Evolutionary conservation across 2,329 filamentous ascomycete species (phyloP).

Genomic region (Diaporthe citrichinensis): DNA sequence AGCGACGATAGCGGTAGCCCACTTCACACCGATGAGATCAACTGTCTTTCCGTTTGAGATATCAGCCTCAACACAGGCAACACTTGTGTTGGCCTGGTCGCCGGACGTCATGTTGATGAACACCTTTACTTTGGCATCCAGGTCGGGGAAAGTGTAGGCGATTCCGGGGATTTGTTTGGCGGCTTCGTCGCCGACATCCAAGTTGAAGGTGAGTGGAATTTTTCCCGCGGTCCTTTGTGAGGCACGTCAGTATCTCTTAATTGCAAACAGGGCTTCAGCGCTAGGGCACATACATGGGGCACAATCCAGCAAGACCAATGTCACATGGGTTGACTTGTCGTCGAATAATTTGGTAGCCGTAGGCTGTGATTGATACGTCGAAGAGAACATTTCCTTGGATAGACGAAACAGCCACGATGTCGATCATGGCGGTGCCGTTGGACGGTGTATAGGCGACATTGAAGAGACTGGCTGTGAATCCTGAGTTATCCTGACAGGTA

Average conservation of each 20-base stretch:
- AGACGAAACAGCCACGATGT: conserved; percentile 85
- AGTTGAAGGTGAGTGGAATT: conserved; percentile 81
- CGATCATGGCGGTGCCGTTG: conserved; percentile 80
- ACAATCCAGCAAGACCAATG: conserved; percentile 79
- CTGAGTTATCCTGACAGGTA: conserved; percentile 85
- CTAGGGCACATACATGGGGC: conserved; percentile 76
- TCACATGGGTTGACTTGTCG: conserved; percentile 83
- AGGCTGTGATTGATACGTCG: conserved; percentile 82
- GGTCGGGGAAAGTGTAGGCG: conserved; percentile 89
- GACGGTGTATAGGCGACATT: conserved; percentile 84
- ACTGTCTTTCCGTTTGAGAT: conserved; percentile 95
- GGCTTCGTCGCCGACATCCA: conserved; percentile 70
- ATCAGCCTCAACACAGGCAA: conserved; percentile 89
- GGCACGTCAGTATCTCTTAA: background rate
- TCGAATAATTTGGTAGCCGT: conserved; percentile 81
- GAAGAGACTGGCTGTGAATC: conserved; percentile 90
- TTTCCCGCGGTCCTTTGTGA: conserved; percentile 73
- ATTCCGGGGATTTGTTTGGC: conserved; percentile 81
- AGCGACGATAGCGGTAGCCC: conserved; percentile 89
- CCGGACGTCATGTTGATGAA: conserved; percentile 81
- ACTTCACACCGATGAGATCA: conserved; percentile 88
- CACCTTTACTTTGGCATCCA: conserved; percentile 88
- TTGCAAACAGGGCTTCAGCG: too few species aligned
- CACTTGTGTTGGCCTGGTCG: conserved; percentile 64
- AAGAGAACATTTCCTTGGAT: conserved; percentile 87